These are phyloP conservation scores for Zalaria sp. DNA, from an alignment of 2,329 filamentous ascomycete species.

Conservation along the genomic window DNA sequence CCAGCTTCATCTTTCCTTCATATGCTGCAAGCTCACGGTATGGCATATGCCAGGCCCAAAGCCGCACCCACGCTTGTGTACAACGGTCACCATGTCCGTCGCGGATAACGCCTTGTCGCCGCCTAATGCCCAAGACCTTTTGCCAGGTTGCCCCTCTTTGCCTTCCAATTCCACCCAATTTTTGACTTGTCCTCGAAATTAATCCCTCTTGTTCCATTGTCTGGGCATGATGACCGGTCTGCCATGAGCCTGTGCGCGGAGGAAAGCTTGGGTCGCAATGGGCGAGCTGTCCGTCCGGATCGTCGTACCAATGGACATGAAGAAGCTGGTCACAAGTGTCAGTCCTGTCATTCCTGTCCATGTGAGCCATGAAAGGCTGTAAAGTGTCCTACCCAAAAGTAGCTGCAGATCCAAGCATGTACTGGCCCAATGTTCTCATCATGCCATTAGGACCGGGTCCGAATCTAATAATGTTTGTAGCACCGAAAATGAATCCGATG, in stretches of 20 bases:
- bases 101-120: too few relatives aligned
- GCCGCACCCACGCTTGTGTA: too few relatives aligned
- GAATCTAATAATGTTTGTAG: constrained; percentile 81
- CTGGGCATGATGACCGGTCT: constrained; percentile 55
- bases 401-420: constrained; percentile 87
- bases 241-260: constrained; percentile 47
- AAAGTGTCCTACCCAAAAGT: constrained; percentile 38
- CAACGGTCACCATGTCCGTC: too few relatives aligned
- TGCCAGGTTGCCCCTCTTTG: neutral
- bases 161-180: neutral
- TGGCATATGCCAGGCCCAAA: too few relatives aligned
- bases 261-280: constrained; percentile 61
- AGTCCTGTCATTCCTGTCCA: neutral
- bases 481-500: constrained; percentile 97
- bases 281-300: constrained; percentile 83
- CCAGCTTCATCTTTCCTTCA: too few relatives aligned
- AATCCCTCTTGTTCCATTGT: constrained; percentile 14
- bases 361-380: neutral
- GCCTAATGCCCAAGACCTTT: neutral
- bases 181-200: neutral
- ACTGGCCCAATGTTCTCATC: constrained; percentile 87
- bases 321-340: constrained; percentile 45
- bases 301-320: constrained; percentile 97
- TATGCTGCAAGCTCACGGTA: too few relatives aligned
- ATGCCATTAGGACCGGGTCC: constrained; percentile 88